Evolutionary conservation across 164 flowering plant species (phyloP), one percentile per base, ranked within the genome.

Genomic region (Tinospora cordifolia): DNA sequence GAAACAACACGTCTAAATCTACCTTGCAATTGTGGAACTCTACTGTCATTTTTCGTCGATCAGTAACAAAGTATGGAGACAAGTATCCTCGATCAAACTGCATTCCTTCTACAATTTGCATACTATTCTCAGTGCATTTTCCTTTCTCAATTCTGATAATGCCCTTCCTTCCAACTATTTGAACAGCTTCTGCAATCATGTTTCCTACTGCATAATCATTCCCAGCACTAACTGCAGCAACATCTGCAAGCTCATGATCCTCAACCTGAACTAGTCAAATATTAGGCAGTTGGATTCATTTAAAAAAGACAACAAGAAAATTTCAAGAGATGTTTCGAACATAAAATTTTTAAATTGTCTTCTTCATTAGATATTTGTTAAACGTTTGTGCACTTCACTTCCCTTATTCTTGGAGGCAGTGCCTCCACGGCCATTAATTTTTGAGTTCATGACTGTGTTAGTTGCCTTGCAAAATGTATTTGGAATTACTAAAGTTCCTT

Each of bases 171-270:
- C 97, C 98, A 13, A 93, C 98, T 80, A 72, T 72, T n/a, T 39
- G 79, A 62, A 93, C 26, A 44, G 98, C 97, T 54, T 87, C 87
- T 14, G 87, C 80, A 68, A 93, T 88, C 96, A 93, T 87, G 62
- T 82, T 88, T 69, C 98, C 98, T n/a, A 91, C 79, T 8, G 59
- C 80, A 79, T 84, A 82, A 75, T 93, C 93, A 84, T 91, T 90
- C 39, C 97, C 98, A 24, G 96, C 97, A 83, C 96, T 91, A 22
- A 89, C 89, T 40, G 97, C 87, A 66, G 98, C 97, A 72, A 93
- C 96, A 81, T 88, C 81, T 63, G 80, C 89, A 69, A 93, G 87
- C 80, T 93, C 93, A 65, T 83, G 77, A 76, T 91, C 97, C 77
- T 88, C 88, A 78, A 93, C 91, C 97, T 93, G 83, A 77, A 84